These are phyloP conservation scores for Galerina sulciceps DNA, from an alignment of 768 basidiomycete genomes.

Conservation along the genomic window DNA sequence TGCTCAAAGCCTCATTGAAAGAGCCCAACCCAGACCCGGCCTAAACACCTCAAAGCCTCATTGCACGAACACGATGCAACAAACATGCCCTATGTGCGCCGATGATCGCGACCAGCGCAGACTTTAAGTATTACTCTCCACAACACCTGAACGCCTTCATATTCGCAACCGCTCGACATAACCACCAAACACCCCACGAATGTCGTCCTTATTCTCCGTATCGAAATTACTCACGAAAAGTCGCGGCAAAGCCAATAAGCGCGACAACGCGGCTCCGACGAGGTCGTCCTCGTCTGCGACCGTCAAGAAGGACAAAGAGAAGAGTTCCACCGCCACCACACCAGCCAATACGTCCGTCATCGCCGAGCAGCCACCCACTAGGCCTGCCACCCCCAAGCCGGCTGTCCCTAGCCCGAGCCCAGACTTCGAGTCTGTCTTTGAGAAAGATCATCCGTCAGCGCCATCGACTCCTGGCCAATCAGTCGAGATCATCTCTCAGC, in stretches of 20 bases:
- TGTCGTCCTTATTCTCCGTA: constrained; percentile 21
- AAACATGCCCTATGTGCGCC: not conserved
- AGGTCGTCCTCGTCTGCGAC: constrained; percentile 9
- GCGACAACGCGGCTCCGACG: constrained; percentile 4
- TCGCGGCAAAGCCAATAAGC: constrained; percentile 12
- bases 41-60: not conserved
- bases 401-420: constrained; percentile 1
- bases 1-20: constrained; percentile 7
- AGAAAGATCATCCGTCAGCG: not conserved
- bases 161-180: not conserved
- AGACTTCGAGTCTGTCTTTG: constrained; percentile 2
- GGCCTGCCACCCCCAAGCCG: not conserved
- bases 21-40: not conserved
- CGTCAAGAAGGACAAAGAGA: constrained; percentile 10
- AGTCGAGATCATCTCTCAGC: not conserved
- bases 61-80: constrained; percentile 10
- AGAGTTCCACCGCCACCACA: not conserved
- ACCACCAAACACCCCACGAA: constrained; percentile 1
- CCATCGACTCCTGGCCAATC: not conserved
- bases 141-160: not conserved
- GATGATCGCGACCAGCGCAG: not conserved
- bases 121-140: not conserved
- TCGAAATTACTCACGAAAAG: constrained; percentile 18
- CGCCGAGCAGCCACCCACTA: constrained; percentile 1
- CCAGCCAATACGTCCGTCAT: not conserved